A percentile compares a stretch with the other conserved stretches of the same genome.
phyloP scores from a whole-genome alignment of 2,329 filamentous ascomycete genomes.

The Cryphonectria nitschkei region DNA sequence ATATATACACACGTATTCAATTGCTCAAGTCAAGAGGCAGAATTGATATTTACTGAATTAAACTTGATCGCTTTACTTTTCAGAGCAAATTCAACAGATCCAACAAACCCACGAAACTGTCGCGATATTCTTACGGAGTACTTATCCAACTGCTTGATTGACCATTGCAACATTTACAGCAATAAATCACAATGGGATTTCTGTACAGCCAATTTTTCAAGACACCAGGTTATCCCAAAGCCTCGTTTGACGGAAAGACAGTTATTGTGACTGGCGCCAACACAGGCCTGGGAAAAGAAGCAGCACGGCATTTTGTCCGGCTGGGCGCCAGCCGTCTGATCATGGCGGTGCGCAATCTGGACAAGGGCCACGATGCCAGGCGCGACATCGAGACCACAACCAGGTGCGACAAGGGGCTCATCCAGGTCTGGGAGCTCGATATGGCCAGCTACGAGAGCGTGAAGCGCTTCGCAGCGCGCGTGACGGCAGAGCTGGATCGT shows the following conservation, averaged over 20 bases:
- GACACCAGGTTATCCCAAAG: conserved; percentile 23
- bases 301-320: conserved; percentile 17
- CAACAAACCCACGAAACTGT: neutral
- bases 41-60: neutral
- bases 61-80: neutral
- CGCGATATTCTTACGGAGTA: neutral
- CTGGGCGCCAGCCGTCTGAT: conserved; percentile 29
- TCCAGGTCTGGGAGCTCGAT: conserved; percentile 22
- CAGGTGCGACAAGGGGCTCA: neutral
- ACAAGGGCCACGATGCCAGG: conserved; percentile 28
- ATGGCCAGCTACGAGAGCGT: conserved; percentile 17
- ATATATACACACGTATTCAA: neutral
- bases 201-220: conserved; percentile 25
- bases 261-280: conserved; percentile 13
- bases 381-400: conserved; percentile 16
- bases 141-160: neutral
- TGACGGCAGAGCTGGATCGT: conserved; percentile 15
- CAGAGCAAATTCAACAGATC: no score
- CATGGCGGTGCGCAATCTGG: conserved; percentile 30
- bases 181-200: conserved; percentile 17
- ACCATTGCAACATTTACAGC: neutral
- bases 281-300: conserved; percentile 16
- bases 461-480: conserved; percentile 10
- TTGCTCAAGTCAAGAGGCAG: neutral
- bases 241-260: conserved; percentile 19